phyloP scores from a whole-genome alignment of 1,139 yeast species.

The Candida glucosophila region DNA sequence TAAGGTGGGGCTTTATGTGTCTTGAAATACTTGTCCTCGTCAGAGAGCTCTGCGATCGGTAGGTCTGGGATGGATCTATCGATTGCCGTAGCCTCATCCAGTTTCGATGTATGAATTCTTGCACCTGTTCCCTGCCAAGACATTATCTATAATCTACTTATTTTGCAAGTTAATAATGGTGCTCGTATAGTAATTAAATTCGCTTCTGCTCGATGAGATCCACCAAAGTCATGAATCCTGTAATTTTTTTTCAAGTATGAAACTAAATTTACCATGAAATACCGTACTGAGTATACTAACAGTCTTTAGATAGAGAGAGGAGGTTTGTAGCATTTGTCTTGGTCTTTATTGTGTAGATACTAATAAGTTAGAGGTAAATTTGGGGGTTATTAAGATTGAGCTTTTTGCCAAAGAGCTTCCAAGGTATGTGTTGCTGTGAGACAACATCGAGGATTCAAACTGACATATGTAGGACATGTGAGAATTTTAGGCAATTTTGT shows the following conservation, averaged over 20 bases:
- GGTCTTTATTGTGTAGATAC: slow-evolving; percentile 2
- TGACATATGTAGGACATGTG: slow-evolving; percentile 28
- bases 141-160: no score
- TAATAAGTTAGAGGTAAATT: slow-evolving; percentile 9
- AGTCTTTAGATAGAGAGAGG: slow-evolving; percentile 15
- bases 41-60: slow-evolving; percentile 67
- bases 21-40: slow-evolving; percentile 69
- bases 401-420: slow-evolving; percentile 34
- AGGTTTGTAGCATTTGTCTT: slow-evolving; percentile 11
- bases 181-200: no score
- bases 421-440: slow-evolving; percentile 14
- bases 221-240: slow-evolving; percentile 19
- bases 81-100: slow-evolving; percentile 66
- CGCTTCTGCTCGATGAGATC: no score
- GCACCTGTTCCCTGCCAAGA: no score
- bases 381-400: slow-evolving; percentile 39
- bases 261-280: background rate
- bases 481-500: slow-evolving; percentile 47
- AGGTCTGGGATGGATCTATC: slow-evolving; percentile 69
- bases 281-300: slow-evolving; percentile 5
- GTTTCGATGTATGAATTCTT: slow-evolving; percentile 50
- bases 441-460: no score
- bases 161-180: no score
- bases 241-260: slow-evolving; percentile 25
- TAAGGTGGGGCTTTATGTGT: slow-evolving; percentile 70